Evolutionary conservation across 2,329 filamentous ascomycete species (phyloP), one percentile per base, ranked within the genome.

Genomic region (Nemania sp.): DNA sequence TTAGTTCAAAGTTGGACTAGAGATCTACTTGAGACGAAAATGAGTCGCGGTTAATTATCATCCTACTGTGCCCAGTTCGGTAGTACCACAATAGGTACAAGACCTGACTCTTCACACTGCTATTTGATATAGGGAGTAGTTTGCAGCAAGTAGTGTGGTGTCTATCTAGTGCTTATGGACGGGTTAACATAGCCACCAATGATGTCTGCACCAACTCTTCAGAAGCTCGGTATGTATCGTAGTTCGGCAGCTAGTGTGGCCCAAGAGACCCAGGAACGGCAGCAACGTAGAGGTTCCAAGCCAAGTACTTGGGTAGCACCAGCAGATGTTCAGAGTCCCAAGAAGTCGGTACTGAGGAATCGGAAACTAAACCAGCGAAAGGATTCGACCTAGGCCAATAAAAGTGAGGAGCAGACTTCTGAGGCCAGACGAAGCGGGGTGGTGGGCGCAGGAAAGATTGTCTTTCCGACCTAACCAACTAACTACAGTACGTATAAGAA

Each of bases 301-400:
- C 32, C 34, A 40, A 39, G 5, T 20, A 12, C n/a, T 15, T 48
- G 6, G 11, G 13, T 20, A 25, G 15, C 15, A 32, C 25, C 32
- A 54, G 46, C 17, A 46, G 37, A 42, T n/a, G 17, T 34, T 32
- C 20, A 58, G 25, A 18, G 57, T 51, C 47, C 54, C 50, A 25
- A 52, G 43, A 51, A 58, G 39, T 32, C 48, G 55, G 47, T 40
- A 53, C 32, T 54, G 47, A 47, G 52, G 21, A 59, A 40, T 42
- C 34, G 40, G 46, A 37, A 55, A 59, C 47, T 48, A 62, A 17
- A 18, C 40, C 32, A 59, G 20, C 35, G 45, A 53, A 57, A 53
- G 20, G 47, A 39, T 32, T 21, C 10, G 18, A 53, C 17, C 53
- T 60, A 61, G 48, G 43, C 50, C 9, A 39, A 40, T 35, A 45